Evolutionary conservation across 371 early-diverging fungal genomes (phyloP).

Genomic region (Mucor indicus): DNA sequence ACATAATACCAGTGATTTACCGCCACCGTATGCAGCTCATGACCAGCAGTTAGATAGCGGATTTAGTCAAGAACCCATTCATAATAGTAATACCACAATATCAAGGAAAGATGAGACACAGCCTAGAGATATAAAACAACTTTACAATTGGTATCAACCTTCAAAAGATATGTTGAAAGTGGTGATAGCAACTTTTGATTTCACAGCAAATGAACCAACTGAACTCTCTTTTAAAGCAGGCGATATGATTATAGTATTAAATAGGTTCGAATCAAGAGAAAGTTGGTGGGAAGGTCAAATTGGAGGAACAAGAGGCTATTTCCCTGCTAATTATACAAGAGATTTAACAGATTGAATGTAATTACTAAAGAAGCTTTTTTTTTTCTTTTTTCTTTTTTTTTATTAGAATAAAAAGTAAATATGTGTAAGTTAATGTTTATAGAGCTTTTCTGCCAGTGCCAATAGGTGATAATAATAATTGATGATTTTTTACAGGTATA

Average conservation of each 20-base stretch:
- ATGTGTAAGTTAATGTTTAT: too few relatives aligned
- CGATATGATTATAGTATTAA: constrained; percentile 69
- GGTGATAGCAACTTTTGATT: constrained; percentile 73
- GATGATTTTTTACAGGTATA: too few relatives aligned
- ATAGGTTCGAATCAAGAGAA: constrained; percentile 55
- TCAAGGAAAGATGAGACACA: too few relatives aligned
- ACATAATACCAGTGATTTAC: too few relatives aligned
- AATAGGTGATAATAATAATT: too few relatives aligned
- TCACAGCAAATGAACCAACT: constrained; percentile 55
- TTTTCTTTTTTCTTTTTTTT: too few relatives aligned
- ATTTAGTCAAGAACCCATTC: neutral
- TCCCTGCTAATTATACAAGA: constrained; percentile 43
- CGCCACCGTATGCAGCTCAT: neutral
- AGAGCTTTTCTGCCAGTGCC: constrained; percentile 7
- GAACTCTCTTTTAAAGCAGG: constrained; percentile 74
- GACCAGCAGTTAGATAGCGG: neutral
- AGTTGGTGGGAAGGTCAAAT: constrained; percentile 80
- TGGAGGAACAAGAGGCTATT: constrained; percentile 57
- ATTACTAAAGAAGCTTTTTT: too few relatives aligned
- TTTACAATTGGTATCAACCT: too few relatives aligned
- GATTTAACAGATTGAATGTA: too few relatives aligned
- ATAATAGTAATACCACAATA: too few relatives aligned
- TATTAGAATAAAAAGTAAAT: too few relatives aligned
- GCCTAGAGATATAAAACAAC: too few relatives aligned
- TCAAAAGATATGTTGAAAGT: constrained; percentile 19